Conservation (phyloP, 441 rosid genomes). For the Gossypium lobatum region DNA sequence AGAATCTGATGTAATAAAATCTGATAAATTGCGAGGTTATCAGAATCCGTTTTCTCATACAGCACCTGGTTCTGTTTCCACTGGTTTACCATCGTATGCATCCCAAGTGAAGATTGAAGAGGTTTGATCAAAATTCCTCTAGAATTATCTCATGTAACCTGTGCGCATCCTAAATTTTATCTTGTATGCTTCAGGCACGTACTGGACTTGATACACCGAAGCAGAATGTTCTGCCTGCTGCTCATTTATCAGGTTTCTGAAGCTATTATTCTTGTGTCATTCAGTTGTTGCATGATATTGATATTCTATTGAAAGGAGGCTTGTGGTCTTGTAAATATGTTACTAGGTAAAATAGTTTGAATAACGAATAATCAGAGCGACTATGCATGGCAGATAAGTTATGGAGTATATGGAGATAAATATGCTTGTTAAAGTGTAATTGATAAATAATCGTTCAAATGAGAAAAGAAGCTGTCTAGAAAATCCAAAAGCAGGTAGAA, state of each 20-base stretch:
- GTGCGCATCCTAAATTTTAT: conserved; percentile 1
- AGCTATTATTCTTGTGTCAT: background rate
- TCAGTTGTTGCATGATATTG: background rate
- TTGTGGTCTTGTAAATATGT: background rate
- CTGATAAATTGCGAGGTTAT: conserved; percentile 36
- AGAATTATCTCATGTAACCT: conserved; percentile 6
- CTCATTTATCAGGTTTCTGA: conserved; percentile 56
- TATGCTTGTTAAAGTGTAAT: background rate
- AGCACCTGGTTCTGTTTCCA: conserved; percentile 28
- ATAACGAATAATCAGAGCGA: background rate
- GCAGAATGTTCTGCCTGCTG: conserved; percentile 36
- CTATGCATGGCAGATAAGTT: background rate
- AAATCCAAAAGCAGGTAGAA: background rate
- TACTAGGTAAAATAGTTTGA: background rate
- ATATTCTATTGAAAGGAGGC: background rate
- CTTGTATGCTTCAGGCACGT: conserved; percentile 33
- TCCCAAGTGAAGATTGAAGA: conserved; percentile 54
- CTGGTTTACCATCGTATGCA: conserved; percentile 29
- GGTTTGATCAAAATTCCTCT: conserved; percentile 32
- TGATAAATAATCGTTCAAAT: background rate
- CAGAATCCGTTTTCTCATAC: conserved; percentile 36
- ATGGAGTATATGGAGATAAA: background rate
- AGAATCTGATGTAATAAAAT: conserved; percentile 36
- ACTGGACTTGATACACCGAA: conserved; percentile 45
- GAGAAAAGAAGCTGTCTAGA: conserved; percentile 1